Evolutionary conservation across 2,329 filamentous ascomycete genomes (phyloP), one percentile per base, ranked within the genome.

Genomic region (Arthrobotrys pseudoclavata): DNA sequence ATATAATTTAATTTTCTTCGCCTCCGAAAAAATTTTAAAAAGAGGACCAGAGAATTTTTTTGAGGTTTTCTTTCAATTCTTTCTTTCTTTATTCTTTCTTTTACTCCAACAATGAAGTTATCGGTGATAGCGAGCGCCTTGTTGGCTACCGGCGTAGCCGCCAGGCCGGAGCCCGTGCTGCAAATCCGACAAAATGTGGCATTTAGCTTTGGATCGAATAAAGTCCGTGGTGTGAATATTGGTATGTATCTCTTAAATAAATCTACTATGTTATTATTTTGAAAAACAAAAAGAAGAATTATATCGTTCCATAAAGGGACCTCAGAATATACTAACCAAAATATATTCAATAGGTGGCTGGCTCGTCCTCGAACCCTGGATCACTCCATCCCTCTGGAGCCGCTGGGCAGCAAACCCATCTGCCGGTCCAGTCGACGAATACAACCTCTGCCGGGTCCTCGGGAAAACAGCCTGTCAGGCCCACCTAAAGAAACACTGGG

Each of bases 301-400:
- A 34, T 34, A 34, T 34, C 31, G 3, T 34, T 34, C 31, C 7
- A 40, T 40, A 40, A 40, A 47, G 47, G 29, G 20, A 22, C 10
- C 57, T 10, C 9, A 29, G 10, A 15, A 62, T 13, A 45, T 22
- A 61, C 53, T 66, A 60, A 64, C 34, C 52, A 53, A 53, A 64
- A 29, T 12, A 20, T 22, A 2, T n/a, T 31, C 42, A 48, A 48
- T 18, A 75, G 83, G 83, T 20, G 84, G 84, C 10, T 85, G 84
- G 84, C 81, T 82, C 48, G 76, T 82, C 29, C 67, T 80, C 37
- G 81, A 82, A 80, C 82, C 83, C 50, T 88, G 86, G 86, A 89
- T 89, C 63, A 89, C 87, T 4, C 88, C 87, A n/a, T 88, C 86
- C 0, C 84, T 89, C 57, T 89, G 89, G 80, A 71, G 82, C 82